Conservation (phyloP, 768 basidiomycete genomes). For the Boletus subparvulus region DNA sequence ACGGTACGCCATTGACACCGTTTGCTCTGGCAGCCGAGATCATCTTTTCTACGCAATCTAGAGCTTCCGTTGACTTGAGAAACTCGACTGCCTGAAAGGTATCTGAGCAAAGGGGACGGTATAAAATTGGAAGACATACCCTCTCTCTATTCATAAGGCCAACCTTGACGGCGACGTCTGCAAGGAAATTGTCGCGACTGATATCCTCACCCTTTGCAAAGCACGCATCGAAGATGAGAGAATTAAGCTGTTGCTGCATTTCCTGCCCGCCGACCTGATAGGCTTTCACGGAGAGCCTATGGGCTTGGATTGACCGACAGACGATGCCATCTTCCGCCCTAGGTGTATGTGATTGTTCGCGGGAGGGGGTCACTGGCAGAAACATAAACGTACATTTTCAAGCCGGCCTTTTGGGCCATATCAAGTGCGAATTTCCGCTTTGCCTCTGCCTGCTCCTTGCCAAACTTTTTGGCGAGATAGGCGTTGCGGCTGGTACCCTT, state of each 20-base stretch:
- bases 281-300: slow-evolving; percentile 46
- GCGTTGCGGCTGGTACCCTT: slow-evolving; percentile 22
- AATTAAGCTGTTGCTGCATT: slow-evolving; percentile 39
- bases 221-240: slow-evolving; percentile 40
- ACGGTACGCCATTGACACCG: slow-evolving; percentile 54
- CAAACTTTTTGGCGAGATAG: slow-evolving; percentile 27
- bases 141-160: slow-evolving; percentile 42
- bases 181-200: slow-evolving; percentile 36
- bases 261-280: slow-evolving; percentile 41
- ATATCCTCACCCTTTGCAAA: slow-evolving; percentile 43
- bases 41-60: slow-evolving; percentile 41
- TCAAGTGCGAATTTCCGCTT: slow-evolving; percentile 29
- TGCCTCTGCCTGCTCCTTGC: slow-evolving; percentile 26
- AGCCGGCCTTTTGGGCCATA: slow-evolving; percentile 30
- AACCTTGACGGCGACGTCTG: slow-evolving; percentile 36
- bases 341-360: background rate
- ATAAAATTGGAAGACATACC: slow-evolving; percentile 22
- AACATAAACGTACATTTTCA: slow-evolving; percentile 23
- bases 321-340: slow-evolving; percentile 41
- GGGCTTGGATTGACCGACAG: slow-evolving; percentile 41
- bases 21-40: slow-evolving; percentile 40
- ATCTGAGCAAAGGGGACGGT: background rate
- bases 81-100: slow-evolving; percentile 38
- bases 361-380: background rate
- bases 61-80: slow-evolving; percentile 40